A percentile compares a stretch with the other conserved stretches of the same genome.
Evolutionary conservation across 2,329 filamentous ascomycete genomes (phyloP).

Genomic region (Diaporthe capsici): DNA sequence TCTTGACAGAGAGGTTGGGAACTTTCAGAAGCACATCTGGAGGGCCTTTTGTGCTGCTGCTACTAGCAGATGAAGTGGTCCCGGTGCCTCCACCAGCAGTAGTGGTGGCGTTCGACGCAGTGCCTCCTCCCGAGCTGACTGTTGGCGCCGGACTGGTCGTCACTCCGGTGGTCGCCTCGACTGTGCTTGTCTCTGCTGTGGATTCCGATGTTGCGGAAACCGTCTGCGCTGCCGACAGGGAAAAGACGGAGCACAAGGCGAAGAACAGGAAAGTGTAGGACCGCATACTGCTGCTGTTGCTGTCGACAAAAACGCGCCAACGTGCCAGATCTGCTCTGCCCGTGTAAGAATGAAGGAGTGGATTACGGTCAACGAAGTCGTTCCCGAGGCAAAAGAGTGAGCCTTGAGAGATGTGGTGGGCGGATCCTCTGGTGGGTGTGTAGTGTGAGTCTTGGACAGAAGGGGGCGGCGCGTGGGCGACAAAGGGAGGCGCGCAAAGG

Average conservation of each 20-base stretch:
- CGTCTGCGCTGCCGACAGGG: slow-evolving; percentile 51
- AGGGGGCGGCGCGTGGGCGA: neutral
- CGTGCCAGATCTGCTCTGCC: neutral
- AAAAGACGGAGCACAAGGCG: slow-evolving; percentile 50
- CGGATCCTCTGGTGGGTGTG: neutral
- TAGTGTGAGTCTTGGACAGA: neutral
- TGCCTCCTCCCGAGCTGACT: slow-evolving; percentile 32
- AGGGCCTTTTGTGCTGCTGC: slow-evolving; percentile 51
- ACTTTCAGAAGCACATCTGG: slow-evolving; percentile 72
- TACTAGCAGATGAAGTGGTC: slow-evolving; percentile 43
- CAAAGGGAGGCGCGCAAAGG: neutral
- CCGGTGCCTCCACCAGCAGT: slow-evolving; percentile 44
- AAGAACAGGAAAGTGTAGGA: slow-evolving; percentile 45
- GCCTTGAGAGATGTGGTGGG: slow-evolving; percentile 15
- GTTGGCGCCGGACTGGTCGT: slow-evolving; percentile 33
- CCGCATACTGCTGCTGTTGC: slow-evolving; percentile 42
- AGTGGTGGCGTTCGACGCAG: slow-evolving; percentile 42
- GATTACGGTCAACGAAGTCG: neutral
- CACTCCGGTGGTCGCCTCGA: slow-evolving; percentile 40
- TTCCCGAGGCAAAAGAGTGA: slow-evolving; percentile 13
- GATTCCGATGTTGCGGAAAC: slow-evolving; percentile 47
- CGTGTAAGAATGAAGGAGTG: neutral
- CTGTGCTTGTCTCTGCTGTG: slow-evolving; percentile 41
- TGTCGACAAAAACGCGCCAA: neutral
- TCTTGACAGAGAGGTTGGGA: slow-evolving; percentile 69